Percentiles rank a stretch among this genome's conserved stretches.
Evolutionary conservation across 495 filamentous ascomycete genomes (phyloP).

Genomic region (Hypoxylon lienhwacheense): DNA sequence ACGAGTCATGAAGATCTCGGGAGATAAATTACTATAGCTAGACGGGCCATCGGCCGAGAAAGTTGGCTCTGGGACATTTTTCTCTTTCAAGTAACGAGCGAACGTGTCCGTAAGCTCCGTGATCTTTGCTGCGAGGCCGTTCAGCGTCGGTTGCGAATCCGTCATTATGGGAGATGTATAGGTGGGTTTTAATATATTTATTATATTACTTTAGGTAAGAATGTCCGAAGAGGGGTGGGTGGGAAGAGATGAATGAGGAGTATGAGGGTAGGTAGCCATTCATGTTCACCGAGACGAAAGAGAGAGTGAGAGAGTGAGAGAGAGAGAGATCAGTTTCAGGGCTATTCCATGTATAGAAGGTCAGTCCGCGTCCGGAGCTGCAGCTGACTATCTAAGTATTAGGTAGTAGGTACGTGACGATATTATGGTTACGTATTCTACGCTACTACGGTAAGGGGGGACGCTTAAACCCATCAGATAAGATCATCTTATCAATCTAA

Average conservation of each 20-base stretch:
- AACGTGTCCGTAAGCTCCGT: conserved; percentile 34
- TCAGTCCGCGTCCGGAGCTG: conserved; percentile 16
- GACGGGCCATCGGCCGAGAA: conserved; percentile 34
- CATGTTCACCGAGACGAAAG: neutral
- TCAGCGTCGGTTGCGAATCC: conserved; percentile 30
- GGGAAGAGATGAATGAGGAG: neutral
- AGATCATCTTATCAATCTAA: conserved; percentile 34
- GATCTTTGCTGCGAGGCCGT: conserved; percentile 32
- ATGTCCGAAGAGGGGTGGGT: neutral
- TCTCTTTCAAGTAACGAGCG: conserved; percentile 28
- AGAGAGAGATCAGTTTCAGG: neutral
- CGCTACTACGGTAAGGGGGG: conserved; percentile 3
- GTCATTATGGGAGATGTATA: conserved; percentile 27
- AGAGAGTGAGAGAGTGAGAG: neutral
- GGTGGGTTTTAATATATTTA: neutral
- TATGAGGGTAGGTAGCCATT: conserved; percentile 1
- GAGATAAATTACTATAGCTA: conserved; percentile 25
- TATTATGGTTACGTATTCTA: no score
- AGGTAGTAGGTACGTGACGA: neutral
- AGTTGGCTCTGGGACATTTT: conserved; percentile 32
- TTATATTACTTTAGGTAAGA: neutral
- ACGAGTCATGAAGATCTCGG: conserved; percentile 34
- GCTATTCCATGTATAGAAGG: conserved; percentile 2
- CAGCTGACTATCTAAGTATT: neutral
- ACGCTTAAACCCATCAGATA: conserved; percentile 19